A percentile compares a stretch with the other conserved stretches of the same genome.
These are phyloP conservation scores for Penicillium sp. DNA, from an alignment of 2,329 filamentous ascomycete species.

Conservation along the genomic window DNA sequence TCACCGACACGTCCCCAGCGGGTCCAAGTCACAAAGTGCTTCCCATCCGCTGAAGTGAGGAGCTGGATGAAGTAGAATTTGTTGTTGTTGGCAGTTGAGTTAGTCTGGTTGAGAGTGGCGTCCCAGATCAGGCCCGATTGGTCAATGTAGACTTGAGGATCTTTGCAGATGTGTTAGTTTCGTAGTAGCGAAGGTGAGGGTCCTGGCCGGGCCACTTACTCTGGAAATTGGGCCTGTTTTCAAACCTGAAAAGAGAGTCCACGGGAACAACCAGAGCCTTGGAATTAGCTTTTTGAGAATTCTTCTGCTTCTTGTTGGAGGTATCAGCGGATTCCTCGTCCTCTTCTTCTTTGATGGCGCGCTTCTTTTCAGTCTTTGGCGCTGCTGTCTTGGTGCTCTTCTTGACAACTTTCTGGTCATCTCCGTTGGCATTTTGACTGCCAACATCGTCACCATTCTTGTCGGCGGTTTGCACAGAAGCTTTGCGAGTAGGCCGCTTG, in stretches of 20 bases:
- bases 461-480: not conserved
- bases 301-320: constrained; percentile 44
- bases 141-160: constrained; percentile 64
- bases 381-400: not conserved
- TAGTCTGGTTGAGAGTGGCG: constrained; percentile 77
- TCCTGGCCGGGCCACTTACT: not conserved
- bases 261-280: constrained; percentile 49
- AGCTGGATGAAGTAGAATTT: constrained; percentile 80
- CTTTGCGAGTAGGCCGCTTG: constrained; percentile 8
- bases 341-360: constrained; percentile 14
- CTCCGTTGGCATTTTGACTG: constrained; percentile 22
- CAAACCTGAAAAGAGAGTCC: constrained; percentile 42
- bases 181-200: not conserved
- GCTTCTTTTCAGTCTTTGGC: constrained; percentile 25
- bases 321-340: constrained; percentile 5
- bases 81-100: constrained; percentile 72
- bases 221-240: not conserved
- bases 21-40: constrained; percentile 66
- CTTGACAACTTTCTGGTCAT: constrained; percentile 8
- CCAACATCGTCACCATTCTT: not conserved
- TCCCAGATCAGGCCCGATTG: constrained; percentile 70
- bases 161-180: constrained; percentile 1
- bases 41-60: constrained; percentile 33
- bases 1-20: constrained; percentile 77
- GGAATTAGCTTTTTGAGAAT: constrained; percentile 49